phyloP scores from a whole-genome alignment of 805 yeast species.

The Saturnispora hagleri region DNA sequence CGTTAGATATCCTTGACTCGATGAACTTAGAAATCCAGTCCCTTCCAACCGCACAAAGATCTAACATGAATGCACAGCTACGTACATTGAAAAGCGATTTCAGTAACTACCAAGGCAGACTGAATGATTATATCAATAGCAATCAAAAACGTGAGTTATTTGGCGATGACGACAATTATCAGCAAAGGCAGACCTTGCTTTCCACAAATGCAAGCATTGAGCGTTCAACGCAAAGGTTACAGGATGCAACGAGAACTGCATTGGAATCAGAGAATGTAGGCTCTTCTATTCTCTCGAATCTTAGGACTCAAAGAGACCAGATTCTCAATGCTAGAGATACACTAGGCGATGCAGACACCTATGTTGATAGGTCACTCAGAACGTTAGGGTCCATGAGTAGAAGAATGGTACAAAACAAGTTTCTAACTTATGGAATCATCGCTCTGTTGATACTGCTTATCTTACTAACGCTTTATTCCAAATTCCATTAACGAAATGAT shows the following conservation, averaged over 20 bases:
- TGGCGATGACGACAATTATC: conserved; percentile 27
- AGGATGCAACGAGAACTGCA: conserved; percentile 85
- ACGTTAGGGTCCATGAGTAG: conserved; percentile 89
- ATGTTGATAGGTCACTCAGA: conserved; percentile 81
- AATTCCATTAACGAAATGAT: conserved; percentile 43
- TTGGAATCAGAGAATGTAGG: conserved; percentile 89
- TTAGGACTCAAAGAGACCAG: conserved; percentile 91
- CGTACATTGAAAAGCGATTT: conserved; percentile 59
- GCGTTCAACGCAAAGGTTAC: conserved; percentile 70
- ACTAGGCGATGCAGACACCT: conserved; percentile 79
- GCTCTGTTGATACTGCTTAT: conserved; percentile 78
- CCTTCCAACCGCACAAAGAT: conserved; percentile 65
- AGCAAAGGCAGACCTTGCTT: conserved; percentile 74
- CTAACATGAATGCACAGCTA: conserved; percentile 63
- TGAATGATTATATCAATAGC: conserved; percentile 53
- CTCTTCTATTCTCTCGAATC: conserved; percentile 77
- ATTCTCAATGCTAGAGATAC: conserved; percentile 79
- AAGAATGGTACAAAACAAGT: conserved; percentile 82
- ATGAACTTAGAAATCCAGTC: conserved; percentile 81
- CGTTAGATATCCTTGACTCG: conserved; percentile 73
- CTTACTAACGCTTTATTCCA: conserved; percentile 72
- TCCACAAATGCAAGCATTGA: conserved; percentile 73
- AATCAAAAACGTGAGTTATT: conserved; percentile 67
- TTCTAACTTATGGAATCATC: conserved; percentile 85
- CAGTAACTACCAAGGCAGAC: conserved; percentile 45